Conservation (phyloP, 2,329 filamentous ascomycete genomes). For the Dactylellina leptospora region DNA sequence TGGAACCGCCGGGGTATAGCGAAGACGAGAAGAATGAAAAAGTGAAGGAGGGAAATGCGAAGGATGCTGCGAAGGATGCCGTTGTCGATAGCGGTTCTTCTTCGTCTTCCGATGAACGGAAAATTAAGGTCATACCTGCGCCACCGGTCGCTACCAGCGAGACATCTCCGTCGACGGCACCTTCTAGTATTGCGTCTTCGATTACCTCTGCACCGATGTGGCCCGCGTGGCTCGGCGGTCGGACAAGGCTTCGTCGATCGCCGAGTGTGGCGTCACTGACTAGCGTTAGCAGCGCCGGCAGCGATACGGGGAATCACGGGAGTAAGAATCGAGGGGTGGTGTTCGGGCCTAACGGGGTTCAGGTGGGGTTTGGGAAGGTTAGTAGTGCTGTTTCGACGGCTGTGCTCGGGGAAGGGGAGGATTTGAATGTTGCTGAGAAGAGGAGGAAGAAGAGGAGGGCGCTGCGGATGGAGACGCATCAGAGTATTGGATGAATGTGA, state of each 20-base stretch:
- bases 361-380: slow-evolving; percentile 28
- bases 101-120: slow-evolving; percentile 3
- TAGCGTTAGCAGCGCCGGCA: slow-evolving; percentile 37
- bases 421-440: slow-evolving; percentile 48
- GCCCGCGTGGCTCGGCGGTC: slow-evolving; percentile 43
- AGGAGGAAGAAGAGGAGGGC: slow-evolving; percentile 18
- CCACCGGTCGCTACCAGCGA: not conserved
- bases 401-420: slow-evolving; percentile 42
- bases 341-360: slow-evolving; percentile 38
- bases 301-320: slow-evolving; percentile 24
- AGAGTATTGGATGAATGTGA: slow-evolving; percentile 9
- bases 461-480: not conserved
- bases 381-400: slow-evolving; percentile 34
- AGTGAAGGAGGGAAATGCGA: not conserved
- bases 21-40: slow-evolving; percentile 47
- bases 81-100: not conserved
- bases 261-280: slow-evolving; percentile 45
- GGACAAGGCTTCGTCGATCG: slow-evolving; percentile 24
- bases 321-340: slow-evolving; percentile 36
- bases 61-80: not conserved
- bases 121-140: not conserved
- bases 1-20: slow-evolving; percentile 43
- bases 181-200: slow-evolving; percentile 36
- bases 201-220: slow-evolving; percentile 36
- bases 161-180: slow-evolving; percentile 28